These are phyloP conservation scores for Tolypocladium ovalisporum DNA, from an alignment of 2,329 filamentous ascomycete species.

Conservation along the genomic window DNA sequence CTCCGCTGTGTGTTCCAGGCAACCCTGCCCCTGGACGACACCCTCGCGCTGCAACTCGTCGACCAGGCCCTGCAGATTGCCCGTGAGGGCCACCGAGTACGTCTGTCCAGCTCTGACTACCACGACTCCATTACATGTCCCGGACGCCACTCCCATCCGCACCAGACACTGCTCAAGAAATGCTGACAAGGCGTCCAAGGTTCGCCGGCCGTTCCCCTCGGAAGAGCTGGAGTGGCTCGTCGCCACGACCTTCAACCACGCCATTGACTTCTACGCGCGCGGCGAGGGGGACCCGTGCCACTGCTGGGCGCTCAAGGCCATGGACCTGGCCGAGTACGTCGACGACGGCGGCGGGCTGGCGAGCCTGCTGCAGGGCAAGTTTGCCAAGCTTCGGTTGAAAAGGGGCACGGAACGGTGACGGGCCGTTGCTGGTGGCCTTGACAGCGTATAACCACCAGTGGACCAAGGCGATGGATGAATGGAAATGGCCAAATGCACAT, in stretches of 20 bases:
- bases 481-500: background rate
- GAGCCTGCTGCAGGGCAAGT: conserved; percentile 30
- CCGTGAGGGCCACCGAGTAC: conserved; percentile 35
- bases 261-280: conserved; percentile 51
- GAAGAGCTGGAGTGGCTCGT: conserved; percentile 71
- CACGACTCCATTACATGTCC: no score
- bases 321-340: conserved; percentile 48
- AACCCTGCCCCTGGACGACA: conserved; percentile 45
- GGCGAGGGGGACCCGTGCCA: conserved; percentile 43
- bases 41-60: conserved; percentile 47
- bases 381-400: conserved; percentile 25
- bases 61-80: conserved; percentile 50
- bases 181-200: conserved; percentile 13
- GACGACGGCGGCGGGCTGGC: conserved; percentile 41
- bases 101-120: background rate
- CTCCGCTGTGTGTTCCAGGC: conserved; percentile 67
- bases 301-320: conserved; percentile 51
- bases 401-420: background rate
- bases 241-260: conserved; percentile 57
- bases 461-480: background rate
- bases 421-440: no score
- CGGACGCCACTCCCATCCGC: background rate
- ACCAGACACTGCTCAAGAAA: background rate
- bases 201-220: conserved; percentile 43
- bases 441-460: no score